Evolutionary conservation across 2,329 filamentous ascomycete genomes (phyloP).

Genomic region (Colletotrichum spinosum): DNA sequence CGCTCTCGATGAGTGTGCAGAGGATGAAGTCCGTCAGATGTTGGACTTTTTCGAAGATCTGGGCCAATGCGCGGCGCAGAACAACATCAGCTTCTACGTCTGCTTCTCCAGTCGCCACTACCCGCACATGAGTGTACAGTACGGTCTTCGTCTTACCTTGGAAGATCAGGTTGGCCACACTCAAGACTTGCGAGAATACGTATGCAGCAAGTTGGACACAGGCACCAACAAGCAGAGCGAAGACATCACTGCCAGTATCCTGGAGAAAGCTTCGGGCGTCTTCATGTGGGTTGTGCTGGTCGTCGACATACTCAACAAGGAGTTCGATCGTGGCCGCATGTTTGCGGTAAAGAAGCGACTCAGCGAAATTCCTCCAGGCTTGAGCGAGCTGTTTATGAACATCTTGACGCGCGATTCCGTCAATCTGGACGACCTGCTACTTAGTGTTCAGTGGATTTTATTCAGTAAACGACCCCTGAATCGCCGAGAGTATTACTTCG

Average conservation of each 20-base stretch:
- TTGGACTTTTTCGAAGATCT: conserved; percentile 55
- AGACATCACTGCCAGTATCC: conserved; percentile 39
- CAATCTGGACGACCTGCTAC: conserved; percentile 51
- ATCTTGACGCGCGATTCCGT: conserved; percentile 59
- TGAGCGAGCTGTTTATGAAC: conserved; percentile 59
- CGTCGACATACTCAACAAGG: conserved; percentile 51
- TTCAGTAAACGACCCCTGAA: conserved; percentile 55
- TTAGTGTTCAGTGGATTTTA: conserved; percentile 63
- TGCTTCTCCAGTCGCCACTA: conserved; percentile 63
- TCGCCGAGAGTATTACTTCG: conserved; percentile 51
- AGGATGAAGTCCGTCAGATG: conserved; percentile 55
- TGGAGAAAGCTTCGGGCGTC: conserved; percentile 52
- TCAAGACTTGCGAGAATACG: conserved; percentile 42
- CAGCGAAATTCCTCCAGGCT: conserved; percentile 45
- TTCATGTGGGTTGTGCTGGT: conserved; percentile 60
- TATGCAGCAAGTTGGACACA: conserved; percentile 25
- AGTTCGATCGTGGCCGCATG: conserved; percentile 42
- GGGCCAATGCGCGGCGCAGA: conserved; percentile 27
- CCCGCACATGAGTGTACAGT: conserved; percentile 41
- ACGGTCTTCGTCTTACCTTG: conserved; percentile 37
- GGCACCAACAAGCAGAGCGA: not conserved
- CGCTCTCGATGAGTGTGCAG: conserved; percentile 62
- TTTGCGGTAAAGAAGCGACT: conserved; percentile 38
- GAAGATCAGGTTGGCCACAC: conserved; percentile 44
- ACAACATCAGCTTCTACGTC: conserved; percentile 42